Conservation (phyloP, 306 rosid genomes). For the Sicyos baderoa region DNA sequence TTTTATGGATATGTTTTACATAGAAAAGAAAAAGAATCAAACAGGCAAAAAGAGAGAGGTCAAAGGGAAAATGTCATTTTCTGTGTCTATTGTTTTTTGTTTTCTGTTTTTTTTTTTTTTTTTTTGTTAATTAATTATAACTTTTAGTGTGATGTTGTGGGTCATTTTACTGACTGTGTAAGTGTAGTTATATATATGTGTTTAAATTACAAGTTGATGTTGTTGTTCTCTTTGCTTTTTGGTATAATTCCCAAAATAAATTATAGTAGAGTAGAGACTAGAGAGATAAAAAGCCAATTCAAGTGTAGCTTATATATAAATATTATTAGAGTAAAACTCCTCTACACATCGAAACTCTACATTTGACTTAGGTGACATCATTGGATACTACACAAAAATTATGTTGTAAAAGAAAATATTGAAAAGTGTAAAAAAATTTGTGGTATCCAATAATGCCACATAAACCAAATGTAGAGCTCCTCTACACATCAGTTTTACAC, state of each 20-base stretch:
- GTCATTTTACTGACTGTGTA: conserved; percentile 10
- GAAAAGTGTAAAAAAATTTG: too few species aligned
- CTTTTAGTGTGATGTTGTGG: conserved; percentile 10
- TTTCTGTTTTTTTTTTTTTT: background rate
- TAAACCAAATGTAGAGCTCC: too few species aligned
- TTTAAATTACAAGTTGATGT: background rate
- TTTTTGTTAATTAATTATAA: background rate
- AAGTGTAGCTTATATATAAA: background rate
- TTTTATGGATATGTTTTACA: background rate
- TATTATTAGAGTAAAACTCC: too few species aligned
- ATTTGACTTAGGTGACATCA: too few species aligned
- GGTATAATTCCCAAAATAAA: background rate
- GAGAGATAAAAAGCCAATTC: background rate
- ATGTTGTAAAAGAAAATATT: too few species aligned
- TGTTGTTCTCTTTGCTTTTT: background rate
- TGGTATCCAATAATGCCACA: too few species aligned
- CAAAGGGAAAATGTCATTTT: conserved; percentile 11
- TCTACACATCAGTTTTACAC: too few species aligned
- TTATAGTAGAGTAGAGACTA: too few species aligned
- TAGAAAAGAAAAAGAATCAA: conserved; percentile 5
- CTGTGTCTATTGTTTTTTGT: background rate
- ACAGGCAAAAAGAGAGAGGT: conserved; percentile 15
- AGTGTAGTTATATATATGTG: background rate
- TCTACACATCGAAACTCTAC: too few species aligned
- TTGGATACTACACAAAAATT: too few species aligned